phyloP scores from a whole-genome alignment of 1,284 basidiomycete genomes.

The Wolfiporia cocos region DNA sequence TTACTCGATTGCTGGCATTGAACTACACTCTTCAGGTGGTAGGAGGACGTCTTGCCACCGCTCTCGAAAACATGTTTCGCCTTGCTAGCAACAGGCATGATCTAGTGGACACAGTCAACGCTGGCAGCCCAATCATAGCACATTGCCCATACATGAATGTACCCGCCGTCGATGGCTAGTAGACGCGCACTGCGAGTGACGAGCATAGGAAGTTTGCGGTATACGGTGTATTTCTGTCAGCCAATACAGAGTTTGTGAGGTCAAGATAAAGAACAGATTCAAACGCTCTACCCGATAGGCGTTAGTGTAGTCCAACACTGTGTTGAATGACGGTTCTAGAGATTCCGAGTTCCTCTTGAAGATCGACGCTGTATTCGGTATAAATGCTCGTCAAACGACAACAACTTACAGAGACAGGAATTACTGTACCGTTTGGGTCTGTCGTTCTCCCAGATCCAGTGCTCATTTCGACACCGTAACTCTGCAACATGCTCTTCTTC shows the following conservation, averaged over 20 bases:
- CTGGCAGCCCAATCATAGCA: too few species aligned
- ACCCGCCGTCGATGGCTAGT: slow-evolving; percentile 93
- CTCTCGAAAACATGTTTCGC: slow-evolving; percentile 82
- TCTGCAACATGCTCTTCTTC: slow-evolving; percentile 69
- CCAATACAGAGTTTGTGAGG: neutral
- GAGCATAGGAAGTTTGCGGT: slow-evolving; percentile 90
- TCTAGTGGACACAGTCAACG: slow-evolving; percentile 39
- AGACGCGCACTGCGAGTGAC: slow-evolving; percentile 87
- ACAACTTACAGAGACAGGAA: too few species aligned
- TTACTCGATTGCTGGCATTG: slow-evolving; percentile 83
- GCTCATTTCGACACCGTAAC: slow-evolving; percentile 58
- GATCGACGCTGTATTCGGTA: slow-evolving; percentile 78
- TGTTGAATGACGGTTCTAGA: slow-evolving; percentile 53
- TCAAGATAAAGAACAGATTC: neutral
- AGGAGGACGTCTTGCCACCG: slow-evolving; percentile 86
- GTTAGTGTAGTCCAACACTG: slow-evolving; percentile 56
- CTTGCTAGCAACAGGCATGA: slow-evolving; percentile 83
- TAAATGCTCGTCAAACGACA: too few species aligned
- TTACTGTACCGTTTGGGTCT: slow-evolving; percentile 89
- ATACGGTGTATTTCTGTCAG: slow-evolving; percentile 91
- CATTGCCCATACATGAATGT: slow-evolving; percentile 83
- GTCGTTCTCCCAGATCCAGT: slow-evolving; percentile 61
- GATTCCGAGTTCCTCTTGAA: slow-evolving; percentile 82
- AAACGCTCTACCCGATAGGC: slow-evolving; percentile 73
- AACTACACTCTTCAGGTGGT: slow-evolving; percentile 86